Evolutionary conservation across 345 rosid genomes (phyloP), one percentile per base, ranked within the genome.

Genomic region (Lumnitzera racemosa): DNA sequence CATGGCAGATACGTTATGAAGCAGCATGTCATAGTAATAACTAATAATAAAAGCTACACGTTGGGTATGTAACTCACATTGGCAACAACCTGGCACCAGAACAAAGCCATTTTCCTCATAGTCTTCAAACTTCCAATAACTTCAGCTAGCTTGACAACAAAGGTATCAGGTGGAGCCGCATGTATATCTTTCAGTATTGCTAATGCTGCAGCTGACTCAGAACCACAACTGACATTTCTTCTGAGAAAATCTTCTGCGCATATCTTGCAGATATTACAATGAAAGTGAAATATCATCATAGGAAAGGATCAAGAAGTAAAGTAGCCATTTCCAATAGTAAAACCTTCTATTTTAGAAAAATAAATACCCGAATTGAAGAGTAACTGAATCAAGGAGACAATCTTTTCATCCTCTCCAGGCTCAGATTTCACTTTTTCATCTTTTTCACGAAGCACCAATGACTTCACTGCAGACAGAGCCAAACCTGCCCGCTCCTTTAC

Each of bases 41-140:
- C 43, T 36, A 36, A 36, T 36, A 36, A 36, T 36, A 36, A 4
- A 36, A 9, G 43, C 43, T 36, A 36, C 9, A 36, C 43, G 48
- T 65, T 46, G 36, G 23, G 57, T 12, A 53, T 36, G 57, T 49
- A 53, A 83, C 96, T 81, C 75, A 94, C 99, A 74, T 90, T 95
- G 46, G 72, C 74, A 66, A 94, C 88, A 63, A 85, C 81, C 74
- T 61, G 86, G 84, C 77, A 71, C 99, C 99, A 94, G 71, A 94
- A 74, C 63, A 86, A 70, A 54, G 87, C 88, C 99, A 90, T 88
- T 75, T 76, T 78, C 67, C 72, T 76, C 66, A 87, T 68, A 53
- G 87, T 80, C 79, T 77, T 86, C 75, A 90, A 84, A 71, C 85
- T 86, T 68, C 99, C 99, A 71, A 90, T 80, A 61, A 94, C 90